phyloP scores from a whole-genome alignment of 2,329 filamentous ascomycete genomes.

The Diplodia sapinea region DNA sequence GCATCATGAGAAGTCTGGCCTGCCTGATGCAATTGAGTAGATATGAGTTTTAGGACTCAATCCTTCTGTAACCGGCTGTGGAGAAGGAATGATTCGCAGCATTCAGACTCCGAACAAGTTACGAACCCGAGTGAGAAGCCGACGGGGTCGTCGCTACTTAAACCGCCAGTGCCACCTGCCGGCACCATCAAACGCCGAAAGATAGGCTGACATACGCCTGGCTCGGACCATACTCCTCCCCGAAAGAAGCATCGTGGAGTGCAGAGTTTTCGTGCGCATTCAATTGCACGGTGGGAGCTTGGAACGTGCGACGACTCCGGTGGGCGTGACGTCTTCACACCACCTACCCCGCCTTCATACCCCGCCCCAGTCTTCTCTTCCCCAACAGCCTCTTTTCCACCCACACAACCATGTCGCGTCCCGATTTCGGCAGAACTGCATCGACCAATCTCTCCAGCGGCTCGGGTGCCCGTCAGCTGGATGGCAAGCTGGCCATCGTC shows the following conservation, averaged over 20 bases:
- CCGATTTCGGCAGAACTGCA: conserved; percentile 42
- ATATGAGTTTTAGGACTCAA: no score
- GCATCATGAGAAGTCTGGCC: conserved; percentile 51
- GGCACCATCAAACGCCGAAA: no score
- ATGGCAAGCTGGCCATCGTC: conserved; percentile 78
- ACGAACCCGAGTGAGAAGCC: not conserved
- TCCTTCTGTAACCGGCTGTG: no score
- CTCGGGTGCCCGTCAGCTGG: conserved; percentile 49
- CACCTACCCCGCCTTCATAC: not conserved
- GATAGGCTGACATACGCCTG: no score
- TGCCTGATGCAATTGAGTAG: conserved; percentile 45
- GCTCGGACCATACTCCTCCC: not conserved
- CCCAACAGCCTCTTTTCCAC: not conserved
- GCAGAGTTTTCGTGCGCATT: not conserved
- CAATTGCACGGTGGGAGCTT: not conserved
- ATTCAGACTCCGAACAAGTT: not conserved
- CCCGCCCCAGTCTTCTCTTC: not conserved
- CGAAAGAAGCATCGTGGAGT: not conserved
- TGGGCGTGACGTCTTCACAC: conserved; percentile 7
- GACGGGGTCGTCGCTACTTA: no score
- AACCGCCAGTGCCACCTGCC: no score
- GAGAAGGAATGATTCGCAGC: not conserved
- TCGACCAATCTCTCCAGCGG: conserved; percentile 49
- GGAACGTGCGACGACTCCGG: conserved; percentile 3
- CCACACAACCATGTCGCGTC: conserved; percentile 45